Evolutionary conservation across 768 basidiomycete genomes (phyloP).

Genomic region (Boletus bicolor): DNA sequence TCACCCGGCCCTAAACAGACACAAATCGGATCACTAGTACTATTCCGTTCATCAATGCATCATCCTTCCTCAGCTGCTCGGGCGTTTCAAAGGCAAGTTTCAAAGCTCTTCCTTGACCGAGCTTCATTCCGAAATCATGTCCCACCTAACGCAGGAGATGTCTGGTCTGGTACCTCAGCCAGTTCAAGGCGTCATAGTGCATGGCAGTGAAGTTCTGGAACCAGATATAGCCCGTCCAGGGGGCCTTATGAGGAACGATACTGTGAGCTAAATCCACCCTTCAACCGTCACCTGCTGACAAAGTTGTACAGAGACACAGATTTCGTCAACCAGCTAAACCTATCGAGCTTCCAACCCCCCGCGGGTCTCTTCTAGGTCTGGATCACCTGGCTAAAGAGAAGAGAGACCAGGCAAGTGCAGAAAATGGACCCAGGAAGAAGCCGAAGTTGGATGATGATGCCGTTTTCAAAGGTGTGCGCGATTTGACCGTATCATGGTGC

Average conservation of each 20-base stretch:
- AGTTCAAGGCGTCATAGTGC: conserved; percentile 72
- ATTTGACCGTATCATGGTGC: not conserved
- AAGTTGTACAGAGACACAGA: conserved; percentile 58
- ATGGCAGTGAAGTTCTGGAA: conserved; percentile 79
- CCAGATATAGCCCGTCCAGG: conserved; percentile 76
- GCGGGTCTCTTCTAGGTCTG: conserved; percentile 79
- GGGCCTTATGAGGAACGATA: conserved; percentile 69
- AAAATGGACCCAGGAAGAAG: conserved; percentile 58
- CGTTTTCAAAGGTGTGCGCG: conserved; percentile 77
- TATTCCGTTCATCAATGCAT: too few relatives aligned
- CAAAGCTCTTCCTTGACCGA: conserved; percentile 73
- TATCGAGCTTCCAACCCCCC: conserved; percentile 72
- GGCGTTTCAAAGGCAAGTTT: conserved; percentile 73
- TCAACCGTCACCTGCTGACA: conserved; percentile 3
- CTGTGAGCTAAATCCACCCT: conserved; percentile 37
- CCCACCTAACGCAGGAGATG: conserved; percentile 56
- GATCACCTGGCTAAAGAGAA: conserved; percentile 90
- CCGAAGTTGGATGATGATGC: conserved; percentile 59
- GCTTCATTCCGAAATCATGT: conserved; percentile 74
- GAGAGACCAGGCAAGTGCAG: conserved; percentile 51
- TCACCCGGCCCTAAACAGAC: too few relatives aligned
- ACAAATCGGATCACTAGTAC: too few relatives aligned
- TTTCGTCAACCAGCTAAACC: conserved; percentile 76
- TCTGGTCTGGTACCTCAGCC: conserved; percentile 47
- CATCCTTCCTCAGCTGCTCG: conserved; percentile 47